Base-by-base conservation (phyloP, 345 rosid species). In the Syzygium grande region DNA sequence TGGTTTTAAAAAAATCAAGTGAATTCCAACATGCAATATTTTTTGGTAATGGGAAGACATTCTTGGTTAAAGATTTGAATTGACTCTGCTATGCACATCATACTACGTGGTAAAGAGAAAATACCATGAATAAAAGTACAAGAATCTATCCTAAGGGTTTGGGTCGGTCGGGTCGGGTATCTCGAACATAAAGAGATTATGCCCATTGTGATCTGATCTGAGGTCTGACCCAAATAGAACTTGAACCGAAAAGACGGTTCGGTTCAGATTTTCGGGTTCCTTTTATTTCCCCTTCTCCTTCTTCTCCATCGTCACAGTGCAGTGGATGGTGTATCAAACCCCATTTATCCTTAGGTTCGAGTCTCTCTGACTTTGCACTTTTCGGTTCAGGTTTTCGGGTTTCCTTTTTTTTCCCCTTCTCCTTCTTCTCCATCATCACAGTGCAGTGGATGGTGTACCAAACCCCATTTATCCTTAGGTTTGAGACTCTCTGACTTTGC, bases 161-260 rank as follows among this genome's bases (percentile, higher is more conserved):
- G 0, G 2, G 7, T 61, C 19, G 2, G 73, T 61, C 38, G 3
- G 0, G 73, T 43, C 7, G 46, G 46, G 46, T 6, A 43, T 43
- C 46, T 7, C 7, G 7, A 43, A 43, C 46, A 43, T 43, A 43
- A 43, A 43, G 46, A 43, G 46, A 43, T 6, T 43, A 43, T 1
- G 46, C 46, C 46, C 46, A 43, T 43, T 43, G 7, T 43, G 46
- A 13, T 34, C 73, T 7, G 7, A 61, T 29, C 19, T 61, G 2
- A n/a, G 13, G 29, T 61, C 7, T n/a, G 19, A 61, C 15, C 9
- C 9, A 11, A 61, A 61, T 61, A 61, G 38, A 61, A 16, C 13
- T 0, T 2, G 0, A n/a, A 29, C 17, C 3, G 1, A 61, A 61
- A 61, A 61, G 73, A n/a, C 17, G 0, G 0, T 61, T 61, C 2